Percentiles rank a stretch among this genome's conserved stretches.
These are phyloP conservation scores for Aspergillus unguis DNA, from an alignment of 2,329 filamentous ascomycete genomes.

Conservation along the genomic window DNA sequence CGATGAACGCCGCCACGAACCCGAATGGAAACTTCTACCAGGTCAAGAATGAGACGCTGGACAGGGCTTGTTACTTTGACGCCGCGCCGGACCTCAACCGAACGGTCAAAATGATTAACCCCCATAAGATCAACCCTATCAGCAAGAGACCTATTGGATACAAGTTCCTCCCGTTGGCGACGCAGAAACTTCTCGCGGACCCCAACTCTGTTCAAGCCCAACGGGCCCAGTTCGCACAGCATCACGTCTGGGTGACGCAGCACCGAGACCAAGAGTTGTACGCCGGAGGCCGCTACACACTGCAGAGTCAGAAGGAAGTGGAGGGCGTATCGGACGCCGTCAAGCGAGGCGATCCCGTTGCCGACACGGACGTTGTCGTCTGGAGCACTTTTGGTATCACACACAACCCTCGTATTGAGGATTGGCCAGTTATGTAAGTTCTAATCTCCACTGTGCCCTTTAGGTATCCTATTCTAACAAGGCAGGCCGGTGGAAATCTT, in stretches of 20 bases:
- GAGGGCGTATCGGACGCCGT: constrained; percentile 34
- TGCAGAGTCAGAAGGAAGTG: constrained; percentile 47
- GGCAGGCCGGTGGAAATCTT: constrained; percentile 36
- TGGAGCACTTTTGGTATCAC: constrained; percentile 47
- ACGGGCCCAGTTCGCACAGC: constrained; percentile 54
- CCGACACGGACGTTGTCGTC: constrained; percentile 43
- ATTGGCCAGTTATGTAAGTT: constrained; percentile 44
- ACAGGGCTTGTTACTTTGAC: constrained; percentile 49
- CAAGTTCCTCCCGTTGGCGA: constrained; percentile 55
- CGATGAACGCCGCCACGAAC: constrained; percentile 51
- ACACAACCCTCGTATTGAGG: constrained; percentile 44
- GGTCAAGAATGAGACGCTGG: constrained; percentile 46
- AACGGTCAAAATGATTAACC: constrained; percentile 58
- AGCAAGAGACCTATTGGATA: constrained; percentile 54
- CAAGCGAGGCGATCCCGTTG: constrained; percentile 31
- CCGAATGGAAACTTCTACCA: constrained; percentile 53
- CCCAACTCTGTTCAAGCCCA: constrained; percentile 50
- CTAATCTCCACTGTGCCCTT: background rate
- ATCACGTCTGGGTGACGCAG: constrained; percentile 55
- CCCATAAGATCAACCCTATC: constrained; percentile 50
- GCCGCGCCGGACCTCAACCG: constrained; percentile 43
- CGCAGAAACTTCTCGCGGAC: constrained; percentile 57
- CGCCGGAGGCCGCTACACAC: constrained; percentile 54
- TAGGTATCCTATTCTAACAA: constrained; percentile 9
- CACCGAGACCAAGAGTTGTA: constrained; percentile 53